These are phyloP conservation scores for Saccharomycopsis sp. DNA, from an alignment of 805 yeast species.

Conservation along the genomic window DNA sequence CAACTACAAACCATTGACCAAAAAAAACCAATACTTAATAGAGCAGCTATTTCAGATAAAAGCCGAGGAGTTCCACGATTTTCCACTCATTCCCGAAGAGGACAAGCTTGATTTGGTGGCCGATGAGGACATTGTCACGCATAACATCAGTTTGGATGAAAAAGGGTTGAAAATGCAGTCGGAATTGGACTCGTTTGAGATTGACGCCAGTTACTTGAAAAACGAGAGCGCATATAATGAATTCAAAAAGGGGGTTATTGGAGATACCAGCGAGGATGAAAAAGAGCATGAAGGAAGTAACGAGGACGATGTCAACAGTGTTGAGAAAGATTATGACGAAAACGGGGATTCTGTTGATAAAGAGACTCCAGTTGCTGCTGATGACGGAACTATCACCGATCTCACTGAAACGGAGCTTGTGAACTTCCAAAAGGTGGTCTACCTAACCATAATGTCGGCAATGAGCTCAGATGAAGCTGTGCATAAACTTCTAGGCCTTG, in stretches of 20 bases:
- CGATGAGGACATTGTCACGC: constrained; percentile 54
- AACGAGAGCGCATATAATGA: constrained; percentile 43
- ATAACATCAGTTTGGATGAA: constrained; percentile 49
- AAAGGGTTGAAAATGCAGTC: constrained; percentile 37
- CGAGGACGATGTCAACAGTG: constrained; percentile 42
- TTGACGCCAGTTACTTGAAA: constrained; percentile 43
- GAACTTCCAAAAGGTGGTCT: constrained; percentile 68
- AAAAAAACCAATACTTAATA: constrained; percentile 39
- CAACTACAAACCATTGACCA: constrained; percentile 26
- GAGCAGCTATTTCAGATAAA: constrained; percentile 48
- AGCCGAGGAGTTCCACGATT: constrained; percentile 35
- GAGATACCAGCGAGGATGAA: constrained; percentile 27
- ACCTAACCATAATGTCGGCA: constrained; percentile 79
- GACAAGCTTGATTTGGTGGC: constrained; percentile 52
- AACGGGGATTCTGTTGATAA: constrained; percentile 21
- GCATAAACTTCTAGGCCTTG: constrained; percentile 63
- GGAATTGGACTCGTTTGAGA: constrained; percentile 42
- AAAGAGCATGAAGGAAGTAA: constrained; percentile 23
- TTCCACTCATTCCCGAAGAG: constrained; percentile 33
- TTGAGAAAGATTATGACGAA: constrained; percentile 33
- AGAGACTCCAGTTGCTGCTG: constrained; percentile 18
- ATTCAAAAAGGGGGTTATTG: constrained; percentile 40
- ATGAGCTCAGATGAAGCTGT: constrained; percentile 91
- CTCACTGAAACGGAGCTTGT: constrained; percentile 59
- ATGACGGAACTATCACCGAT: constrained; percentile 41